Conservation (phyloP, 805 yeast genomes). For the Metschnikowia anglica region DNA sequence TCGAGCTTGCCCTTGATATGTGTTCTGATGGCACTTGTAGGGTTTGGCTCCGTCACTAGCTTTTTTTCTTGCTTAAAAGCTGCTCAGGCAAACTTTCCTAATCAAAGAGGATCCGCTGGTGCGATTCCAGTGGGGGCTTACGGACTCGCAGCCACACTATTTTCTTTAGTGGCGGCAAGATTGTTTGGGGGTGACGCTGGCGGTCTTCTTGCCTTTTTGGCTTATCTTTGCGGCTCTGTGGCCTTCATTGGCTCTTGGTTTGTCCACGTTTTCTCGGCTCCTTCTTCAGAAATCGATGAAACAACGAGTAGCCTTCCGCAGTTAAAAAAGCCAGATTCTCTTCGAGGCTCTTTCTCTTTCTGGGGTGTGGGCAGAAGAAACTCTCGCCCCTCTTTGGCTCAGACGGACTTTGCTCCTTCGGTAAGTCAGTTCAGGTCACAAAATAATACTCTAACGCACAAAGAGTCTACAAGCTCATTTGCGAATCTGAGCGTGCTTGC, state of each 20-base stretch:
- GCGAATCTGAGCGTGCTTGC: slow-evolving; percentile 10
- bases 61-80: slow-evolving; percentile 59
- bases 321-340: slow-evolving; percentile 6
- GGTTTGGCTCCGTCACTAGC: slow-evolving; percentile 65
- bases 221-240: slow-evolving; percentile 49
- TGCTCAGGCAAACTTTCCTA: slow-evolving; percentile 64
- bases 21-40: slow-evolving; percentile 51
- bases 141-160: slow-evolving; percentile 69
- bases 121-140: slow-evolving; percentile 67
- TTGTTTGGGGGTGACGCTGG: slow-evolving; percentile 54
- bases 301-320: background rate
- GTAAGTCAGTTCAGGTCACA: slow-evolving; percentile 8
- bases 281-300: slow-evolving; percentile 3
- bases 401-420: slow-evolving; percentile 13
- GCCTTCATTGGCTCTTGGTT: slow-evolving; percentile 48
- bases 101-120: slow-evolving; percentile 67
- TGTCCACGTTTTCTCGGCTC: slow-evolving; percentile 34
- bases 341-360: slow-evolving; percentile 38
- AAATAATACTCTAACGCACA: slow-evolving; percentile 2
- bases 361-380: slow-evolving; percentile 43
- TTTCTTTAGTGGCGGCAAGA: slow-evolving; percentile 55
- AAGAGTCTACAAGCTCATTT: slow-evolving; percentile 8
- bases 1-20: slow-evolving; percentile 45
- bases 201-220: slow-evolving; percentile 55
- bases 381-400: slow-evolving; percentile 14